These are phyloP conservation scores for Nemania abortiva DNA, from an alignment of 2,329 filamentous ascomycete species.

Conservation along the genomic window DNA sequence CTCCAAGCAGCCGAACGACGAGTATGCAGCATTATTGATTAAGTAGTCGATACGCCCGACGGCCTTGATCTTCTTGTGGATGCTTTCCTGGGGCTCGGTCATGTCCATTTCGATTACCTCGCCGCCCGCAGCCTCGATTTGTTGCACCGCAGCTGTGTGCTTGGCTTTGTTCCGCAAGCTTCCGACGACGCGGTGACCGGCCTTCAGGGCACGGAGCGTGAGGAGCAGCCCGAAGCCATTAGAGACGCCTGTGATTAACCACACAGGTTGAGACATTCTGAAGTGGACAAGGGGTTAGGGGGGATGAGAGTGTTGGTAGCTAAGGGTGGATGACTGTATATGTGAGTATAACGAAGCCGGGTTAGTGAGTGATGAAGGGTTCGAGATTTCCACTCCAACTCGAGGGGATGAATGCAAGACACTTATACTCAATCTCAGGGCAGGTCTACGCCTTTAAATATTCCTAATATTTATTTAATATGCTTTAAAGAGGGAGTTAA, in stretches of 20 bases:
- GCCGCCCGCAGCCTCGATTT: slow-evolving; percentile 49
- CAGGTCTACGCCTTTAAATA: background rate
- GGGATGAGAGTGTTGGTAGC: background rate
- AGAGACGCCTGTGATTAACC: slow-evolving; percentile 54
- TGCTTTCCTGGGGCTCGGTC: slow-evolving; percentile 48
- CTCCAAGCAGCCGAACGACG: slow-evolving; percentile 43
- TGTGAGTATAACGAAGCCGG: background rate
- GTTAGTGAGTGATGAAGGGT: background rate
- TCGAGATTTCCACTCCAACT: background rate
- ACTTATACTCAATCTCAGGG: slow-evolving; percentile 9
- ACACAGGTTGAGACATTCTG: slow-evolving; percentile 45
- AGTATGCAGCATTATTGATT: slow-evolving; percentile 50
- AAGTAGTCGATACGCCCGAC: slow-evolving; percentile 49
- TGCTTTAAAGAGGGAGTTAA: background rate
- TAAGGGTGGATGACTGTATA: background rate
- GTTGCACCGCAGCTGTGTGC: slow-evolving; percentile 41
- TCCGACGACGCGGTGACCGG: slow-evolving; percentile 51
- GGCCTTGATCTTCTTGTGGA: slow-evolving; percentile 44
- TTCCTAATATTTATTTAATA: background rate
- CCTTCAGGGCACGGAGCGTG: slow-evolving; percentile 47
- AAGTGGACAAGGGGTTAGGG: background rate
- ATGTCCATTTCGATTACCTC: slow-evolving; percentile 49
- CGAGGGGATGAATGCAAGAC: background rate
- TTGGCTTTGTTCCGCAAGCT: slow-evolving; percentile 49
- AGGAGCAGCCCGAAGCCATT: slow-evolving; percentile 52